Base-by-base conservation (phyloP, 495 filamentous ascomycete species). In the Xylaria palmicola region DNA sequence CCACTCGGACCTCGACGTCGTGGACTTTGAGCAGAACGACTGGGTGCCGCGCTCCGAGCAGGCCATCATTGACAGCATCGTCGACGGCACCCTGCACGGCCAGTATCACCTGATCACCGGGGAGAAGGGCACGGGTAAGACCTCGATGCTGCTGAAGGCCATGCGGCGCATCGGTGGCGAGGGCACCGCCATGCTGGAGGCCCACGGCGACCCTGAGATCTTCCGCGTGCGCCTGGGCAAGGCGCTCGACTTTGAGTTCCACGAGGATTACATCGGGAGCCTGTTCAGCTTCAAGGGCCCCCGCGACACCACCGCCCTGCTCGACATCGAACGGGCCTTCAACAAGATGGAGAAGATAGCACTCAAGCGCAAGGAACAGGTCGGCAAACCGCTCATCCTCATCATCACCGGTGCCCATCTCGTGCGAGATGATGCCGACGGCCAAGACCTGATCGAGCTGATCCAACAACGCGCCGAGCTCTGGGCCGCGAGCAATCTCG, bases 91-190 rank as follows among this genome's bases (percentile, higher is more conserved):
- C 1, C 74, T 78, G 9, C 66, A 72, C 0, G 93, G 93, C 7
- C 90, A 92, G 68, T 97, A 97, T 70, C 90, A 91, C 75, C 76
- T 97, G 0, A 79, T 97, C 13, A 85, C 97, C 26, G 93, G 93
- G n/a, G 93, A 97, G 68, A 95, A 97, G 75, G 93, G 93, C n/a
- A 94, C 91, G 0, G 93, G 93, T 6, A 97, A 97, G 76, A 91
- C 88, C 7, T 91, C 88, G 43, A 96, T 97, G 93, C 77, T 97
- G 5, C 81, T 97, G 29, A 87, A 94, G 65, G 90, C 90, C 9
- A 97, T 97, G 90, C 85, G 86, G 50, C 90, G 92, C 69, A 85
- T 91, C 53, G 83, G 91, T 62, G 93, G 92, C 13, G 86, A 92
- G 60, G 88, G 89, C n/a, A 84, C 88, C 54, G 86, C 90, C 56